A percentile compares a stretch with the other conserved stretches of the same genome.
These are phyloP conservation scores for Cadophora malorum DNA, from an alignment of 2,329 filamentous ascomycete genomes.

Conservation along the genomic window DNA sequence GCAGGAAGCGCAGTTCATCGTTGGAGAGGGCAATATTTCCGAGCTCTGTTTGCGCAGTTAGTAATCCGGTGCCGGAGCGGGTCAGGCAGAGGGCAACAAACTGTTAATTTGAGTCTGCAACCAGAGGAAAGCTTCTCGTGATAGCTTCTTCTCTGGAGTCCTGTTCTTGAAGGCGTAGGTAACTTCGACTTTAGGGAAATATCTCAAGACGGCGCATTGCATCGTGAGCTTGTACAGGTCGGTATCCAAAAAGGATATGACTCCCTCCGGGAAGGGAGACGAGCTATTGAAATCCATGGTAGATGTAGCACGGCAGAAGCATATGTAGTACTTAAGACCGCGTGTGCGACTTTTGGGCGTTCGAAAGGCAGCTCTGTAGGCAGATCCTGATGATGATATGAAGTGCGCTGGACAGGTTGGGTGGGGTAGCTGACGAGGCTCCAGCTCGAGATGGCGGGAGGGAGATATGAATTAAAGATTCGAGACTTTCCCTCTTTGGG, in stretches of 20 bases:
- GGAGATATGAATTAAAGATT: background rate
- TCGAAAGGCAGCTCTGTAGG: background rate
- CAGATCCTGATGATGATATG: background rate
- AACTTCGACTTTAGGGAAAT: constrained; percentile 82
- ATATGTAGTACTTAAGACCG: background rate
- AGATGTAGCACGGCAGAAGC: too few relatives aligned
- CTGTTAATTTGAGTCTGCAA: constrained; percentile 82
- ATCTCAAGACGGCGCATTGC: constrained; percentile 96
- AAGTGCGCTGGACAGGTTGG: background rate
- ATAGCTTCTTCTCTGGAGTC: constrained; percentile 92
- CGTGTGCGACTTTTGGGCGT: background rate
- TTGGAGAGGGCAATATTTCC: constrained; percentile 79
- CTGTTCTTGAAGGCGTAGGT: constrained; percentile 96
- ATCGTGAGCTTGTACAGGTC: constrained; percentile 93
- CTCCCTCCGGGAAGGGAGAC: constrained; percentile 73
- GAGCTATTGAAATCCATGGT: constrained; percentile 71
- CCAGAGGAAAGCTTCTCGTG: constrained; percentile 83
- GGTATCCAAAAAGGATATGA: constrained; percentile 83
- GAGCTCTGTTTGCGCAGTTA: constrained; percentile 65
- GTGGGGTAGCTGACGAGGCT: constrained; percentile 1
- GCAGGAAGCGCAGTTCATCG: constrained; percentile 82
- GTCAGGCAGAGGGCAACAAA: constrained; percentile 49
- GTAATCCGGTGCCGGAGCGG: constrained; percentile 19
- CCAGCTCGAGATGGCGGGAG: background rate
- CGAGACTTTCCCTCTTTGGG: background rate